Percentiles rank a stretch among this genome's conserved stretches.
Evolutionary conservation across 176 grass and related monocot species (phyloP).

Genomic region (Pontederia paniculata): DNA sequence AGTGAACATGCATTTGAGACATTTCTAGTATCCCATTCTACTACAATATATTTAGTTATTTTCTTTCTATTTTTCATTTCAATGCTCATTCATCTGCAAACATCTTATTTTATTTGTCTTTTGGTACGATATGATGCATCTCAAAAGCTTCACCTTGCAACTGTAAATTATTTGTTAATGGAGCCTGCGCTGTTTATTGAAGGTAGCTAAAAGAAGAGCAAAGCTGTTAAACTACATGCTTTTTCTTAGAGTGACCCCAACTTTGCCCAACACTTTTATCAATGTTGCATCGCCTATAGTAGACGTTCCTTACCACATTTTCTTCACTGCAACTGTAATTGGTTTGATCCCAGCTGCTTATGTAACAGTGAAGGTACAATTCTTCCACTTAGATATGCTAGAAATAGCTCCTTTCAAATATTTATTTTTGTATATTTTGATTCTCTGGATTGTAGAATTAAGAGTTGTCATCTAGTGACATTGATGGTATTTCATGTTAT

Average conservation of each 20-base stretch:
- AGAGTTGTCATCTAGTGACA: neutral
- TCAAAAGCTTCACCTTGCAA: neutral
- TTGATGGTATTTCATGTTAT: neutral
- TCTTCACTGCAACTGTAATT: slow-evolving; percentile 63
- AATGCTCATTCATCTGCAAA: no score
- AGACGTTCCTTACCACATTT: slow-evolving; percentile 83
- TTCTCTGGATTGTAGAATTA: neutral
- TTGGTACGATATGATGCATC: neutral
- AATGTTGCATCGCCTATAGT: slow-evolving; percentile 94
- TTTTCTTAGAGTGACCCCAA: slow-evolving; percentile 87
- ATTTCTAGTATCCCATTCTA: no score
- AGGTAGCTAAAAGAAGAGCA: slow-evolving; percentile 81
- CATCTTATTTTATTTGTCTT: neutral
- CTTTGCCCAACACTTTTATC: slow-evolving; percentile 95
- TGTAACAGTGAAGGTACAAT: slow-evolving; percentile 65
- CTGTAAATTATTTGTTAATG: neutral
- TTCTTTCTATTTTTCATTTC: no score
- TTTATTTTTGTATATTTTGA: slow-evolving; percentile 6
- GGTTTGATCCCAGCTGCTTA: slow-evolving; percentile 86
- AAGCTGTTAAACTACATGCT: slow-evolving; percentile 95
- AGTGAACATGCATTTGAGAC: no score
- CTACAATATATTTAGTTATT: no score
- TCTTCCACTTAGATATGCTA: neutral
- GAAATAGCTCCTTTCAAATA: no score
- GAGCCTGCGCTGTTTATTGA: slow-evolving; percentile 11